Evolutionary conservation across 2,329 filamentous ascomycete species (phyloP), one percentile per base, ranked within the genome.

Genomic region (Parastagonospora avenae): DNA sequence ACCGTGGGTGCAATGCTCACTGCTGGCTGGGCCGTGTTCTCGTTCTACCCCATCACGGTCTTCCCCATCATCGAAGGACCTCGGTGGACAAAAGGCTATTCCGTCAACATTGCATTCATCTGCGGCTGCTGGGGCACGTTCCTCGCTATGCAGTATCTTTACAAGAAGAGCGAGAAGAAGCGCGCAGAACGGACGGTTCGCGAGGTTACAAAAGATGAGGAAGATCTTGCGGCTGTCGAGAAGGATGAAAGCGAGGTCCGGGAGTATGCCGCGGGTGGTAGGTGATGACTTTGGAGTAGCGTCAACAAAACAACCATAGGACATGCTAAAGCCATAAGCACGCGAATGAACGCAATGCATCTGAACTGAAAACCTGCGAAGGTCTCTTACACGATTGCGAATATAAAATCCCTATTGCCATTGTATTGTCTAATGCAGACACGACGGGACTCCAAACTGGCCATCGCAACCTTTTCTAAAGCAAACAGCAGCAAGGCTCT

Each of bases 81-180:
- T 0, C 67, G 74, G 30, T 82, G 79, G 80, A 74, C 63, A 2
- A 78, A 77, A 28, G 79, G 79, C 0, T 82, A 79, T 70, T 77
- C 78, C 0, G 74, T 80, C 5, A 74, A 77, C 2, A 73, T 81
- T 41, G 74, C 71, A 0, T 82, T 82, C 43, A 74, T 76, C 31
- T 64, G 78, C 37, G 59, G 79, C 3, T 67, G 79, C 16, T 81
- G 77, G 78, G 54, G 60, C 35, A 72, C 72, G 7, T 79, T 79
- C 48, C 51, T 77, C 11, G 53, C 68, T 5, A 72, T 72, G 28
- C 65, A 78, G 31, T 62, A 74, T 14, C 38, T 78, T 4, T 72
- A 77, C 51, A 57, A 58, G 46, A 64, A 54, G 50, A 68, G 65
- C 38, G 67, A 71, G 57, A 64, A 59, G 42, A 68, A 51, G 46